Base-by-base conservation (phyloP, 805 yeast species). In the Candida silvicultrix region DNA sequence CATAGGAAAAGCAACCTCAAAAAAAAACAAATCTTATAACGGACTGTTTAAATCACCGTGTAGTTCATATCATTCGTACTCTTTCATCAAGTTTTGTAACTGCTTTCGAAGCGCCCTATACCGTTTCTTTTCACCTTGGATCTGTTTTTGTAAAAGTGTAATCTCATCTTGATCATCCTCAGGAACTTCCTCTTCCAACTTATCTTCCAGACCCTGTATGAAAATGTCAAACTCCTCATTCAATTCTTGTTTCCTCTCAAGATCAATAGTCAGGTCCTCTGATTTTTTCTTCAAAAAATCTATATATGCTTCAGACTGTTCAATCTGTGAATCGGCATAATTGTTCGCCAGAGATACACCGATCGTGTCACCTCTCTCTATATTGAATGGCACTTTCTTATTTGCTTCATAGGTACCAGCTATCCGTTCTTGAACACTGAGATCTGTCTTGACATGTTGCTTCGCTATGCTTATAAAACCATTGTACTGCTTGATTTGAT, bases 301-400 rank as follows among this genome's bases (percentile, higher is more conserved):
- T 18, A 35, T 35, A 18, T 35, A 35, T 35, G 8, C 22, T 19
- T 35, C 23, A 18, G 22, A 19, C 12, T 35, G 38, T 3, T 3
- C 12, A 9, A 35, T 35, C 12, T 35, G 57, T 12, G 46, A 43
- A 18, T 52, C 50, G 16, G 54, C 10, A 22, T 44, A 51, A 2
- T 43, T 42, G 18, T 37, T 46, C 0, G 60, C 56, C 44, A 57
- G 22, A 0, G 53, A 42, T 8, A 56, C 49, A 25, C 55, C 58
- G n/a, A 57, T 51, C 2, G 48, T 45, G 45, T 58, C 62, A 14
- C 57, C 61, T 22, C 62, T 47, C 41, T 52, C 58, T 14, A 47
- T 38, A 15, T 47, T 47, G 20, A 54, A 47, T 0, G 62, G 56
- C 0, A 58, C 19, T 10, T 52, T 46, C 10, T 53, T 53, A 31